phyloP scores from a whole-genome alignment of 169 alveolate species.

The Eimeria maxima region DNA sequence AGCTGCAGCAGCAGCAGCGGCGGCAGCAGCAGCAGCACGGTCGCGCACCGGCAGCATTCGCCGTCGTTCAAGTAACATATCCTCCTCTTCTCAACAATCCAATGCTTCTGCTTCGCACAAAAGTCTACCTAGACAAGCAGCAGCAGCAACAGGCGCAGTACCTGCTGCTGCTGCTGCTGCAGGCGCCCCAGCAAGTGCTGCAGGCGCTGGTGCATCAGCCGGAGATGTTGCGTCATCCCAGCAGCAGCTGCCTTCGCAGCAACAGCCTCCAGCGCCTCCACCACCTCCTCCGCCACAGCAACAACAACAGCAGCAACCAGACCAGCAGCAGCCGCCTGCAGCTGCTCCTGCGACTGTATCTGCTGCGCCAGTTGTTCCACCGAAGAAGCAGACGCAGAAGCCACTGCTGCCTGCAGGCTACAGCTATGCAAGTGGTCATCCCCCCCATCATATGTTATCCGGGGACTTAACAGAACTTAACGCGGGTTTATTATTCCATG shows the following conservation, averaged over 20 bases:
- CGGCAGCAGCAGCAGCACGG: conserved; percentile 36
- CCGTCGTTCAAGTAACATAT: neutral
- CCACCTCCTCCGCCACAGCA: conserved; percentile 26
- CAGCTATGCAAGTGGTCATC: conserved; percentile 43
- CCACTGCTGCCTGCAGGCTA: conserved; percentile 25
- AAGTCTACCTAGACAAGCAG: neutral
- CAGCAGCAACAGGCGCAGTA: neutral
- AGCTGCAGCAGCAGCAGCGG: conserved; percentile 10
- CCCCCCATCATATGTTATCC: conserved; percentile 36
- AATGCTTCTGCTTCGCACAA: neutral
- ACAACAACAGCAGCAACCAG: neutral
- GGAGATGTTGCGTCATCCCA: neutral
- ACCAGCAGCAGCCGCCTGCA: neutral
- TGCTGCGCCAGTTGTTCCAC: neutral
- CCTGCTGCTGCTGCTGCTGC: conserved; percentile 10
- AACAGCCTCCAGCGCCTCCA: neutral
- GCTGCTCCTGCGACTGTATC: neutral
- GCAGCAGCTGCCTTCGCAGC: neutral
- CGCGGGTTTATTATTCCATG: neutral
- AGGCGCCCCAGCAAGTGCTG: neutral
- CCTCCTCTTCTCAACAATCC: neutral
- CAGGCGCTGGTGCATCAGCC: neutral
- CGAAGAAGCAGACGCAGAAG: conserved; percentile 10
- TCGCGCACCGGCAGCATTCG: conserved; percentile 12
- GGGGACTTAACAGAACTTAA: neutral